These are phyloP conservation scores for Cenchrus americanus DNA, from an alignment of 176 grass and related monocot species.

Conservation along the genomic window DNA sequence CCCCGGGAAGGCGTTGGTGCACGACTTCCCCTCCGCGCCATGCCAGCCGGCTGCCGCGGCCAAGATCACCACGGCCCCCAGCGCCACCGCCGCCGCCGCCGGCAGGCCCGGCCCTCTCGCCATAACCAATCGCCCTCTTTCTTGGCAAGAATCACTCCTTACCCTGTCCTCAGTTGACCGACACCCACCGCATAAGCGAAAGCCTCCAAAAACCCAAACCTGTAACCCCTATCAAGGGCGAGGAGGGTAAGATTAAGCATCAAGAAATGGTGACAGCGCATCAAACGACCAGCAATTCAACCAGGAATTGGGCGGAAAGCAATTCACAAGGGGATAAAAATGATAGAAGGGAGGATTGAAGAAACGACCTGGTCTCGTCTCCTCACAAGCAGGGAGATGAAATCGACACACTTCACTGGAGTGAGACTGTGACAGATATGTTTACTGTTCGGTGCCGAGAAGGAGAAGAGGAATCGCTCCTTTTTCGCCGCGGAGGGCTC, in stretches of 20 bases:
- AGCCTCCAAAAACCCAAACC: neutral
- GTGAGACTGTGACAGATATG: neutral
- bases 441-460: neutral
- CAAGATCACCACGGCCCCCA: neutral
- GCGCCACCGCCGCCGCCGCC: neutral
- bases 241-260: neutral
- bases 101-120: constrained; percentile 3
- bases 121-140: constrained; percentile 21
- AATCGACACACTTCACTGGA: neutral
- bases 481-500: constrained; percentile 8
- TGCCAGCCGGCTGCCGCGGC: neutral
- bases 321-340: neutral
- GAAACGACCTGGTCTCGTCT: neutral
- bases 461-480: neutral
- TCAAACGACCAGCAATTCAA: constrained; percentile 6
- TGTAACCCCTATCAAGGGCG: neutral
- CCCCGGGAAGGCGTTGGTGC: constrained; percentile 64
- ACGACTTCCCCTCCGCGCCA: constrained; percentile 45
- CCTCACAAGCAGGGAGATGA: neutral
- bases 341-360: neutral
- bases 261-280: constrained; percentile 29
- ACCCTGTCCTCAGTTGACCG: neutral
- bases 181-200: constrained; percentile 11
- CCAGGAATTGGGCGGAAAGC: constrained; percentile 40
- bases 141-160: neutral